Evolutionary conservation across 2,329 filamentous ascomycete species (phyloP).

Genomic region (Exophiala lecanii-corni): DNA sequence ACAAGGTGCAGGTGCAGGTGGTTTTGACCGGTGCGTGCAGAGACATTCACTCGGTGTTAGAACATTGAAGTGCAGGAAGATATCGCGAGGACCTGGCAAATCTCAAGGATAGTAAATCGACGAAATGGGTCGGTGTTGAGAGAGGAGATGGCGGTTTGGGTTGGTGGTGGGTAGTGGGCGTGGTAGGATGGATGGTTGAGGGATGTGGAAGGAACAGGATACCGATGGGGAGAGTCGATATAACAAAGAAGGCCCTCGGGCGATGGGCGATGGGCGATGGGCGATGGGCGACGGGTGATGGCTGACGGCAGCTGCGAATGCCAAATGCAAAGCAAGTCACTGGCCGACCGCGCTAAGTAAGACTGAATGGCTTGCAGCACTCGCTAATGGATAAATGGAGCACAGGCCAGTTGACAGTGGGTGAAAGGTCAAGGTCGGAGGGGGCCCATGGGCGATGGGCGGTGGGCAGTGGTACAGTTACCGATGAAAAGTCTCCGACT

Average conservation of each 20-base stretch:
- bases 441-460: no score
- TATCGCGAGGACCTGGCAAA: no score
- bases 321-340: neutral
- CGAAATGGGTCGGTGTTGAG: slow-evolving; percentile 3
- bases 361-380: neutral
- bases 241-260: slow-evolving; percentile 6
- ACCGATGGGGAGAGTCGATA: slow-evolving; percentile 16
- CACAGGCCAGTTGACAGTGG: no score
- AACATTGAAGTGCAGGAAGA: slow-evolving; percentile 4
- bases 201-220: slow-evolving; percentile 5
- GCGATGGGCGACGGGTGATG: neutral
- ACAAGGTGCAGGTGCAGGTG: slow-evolving; percentile 12
- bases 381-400: no score
- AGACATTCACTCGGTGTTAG: neutral
- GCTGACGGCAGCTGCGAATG: neutral
- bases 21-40: neutral
- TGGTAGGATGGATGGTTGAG: slow-evolving; percentile 5
- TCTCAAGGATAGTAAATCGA: neutral
- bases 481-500: no score
- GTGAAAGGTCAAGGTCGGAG: no score
- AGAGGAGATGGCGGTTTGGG: slow-evolving; percentile 2
- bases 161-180: slow-evolving; percentile 1
- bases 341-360: neutral
- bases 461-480: no score
- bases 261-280: no score